phyloP scores from a whole-genome alignment of 2,329 filamentous ascomycete genomes.

The Colletotrichum tamarilloi region DNA sequence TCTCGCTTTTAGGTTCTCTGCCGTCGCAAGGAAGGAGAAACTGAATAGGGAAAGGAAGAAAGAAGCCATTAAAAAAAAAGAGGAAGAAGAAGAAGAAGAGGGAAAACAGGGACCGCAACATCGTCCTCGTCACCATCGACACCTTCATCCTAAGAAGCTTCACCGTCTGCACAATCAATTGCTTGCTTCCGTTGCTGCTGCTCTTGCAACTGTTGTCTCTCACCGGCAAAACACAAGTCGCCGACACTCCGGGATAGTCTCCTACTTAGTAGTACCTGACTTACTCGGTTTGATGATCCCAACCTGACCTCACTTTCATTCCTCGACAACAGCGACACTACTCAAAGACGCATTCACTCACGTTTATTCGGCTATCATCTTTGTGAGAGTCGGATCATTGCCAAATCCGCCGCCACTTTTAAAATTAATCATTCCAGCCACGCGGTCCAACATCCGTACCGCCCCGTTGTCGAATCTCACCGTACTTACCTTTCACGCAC shows the following conservation, averaged over 20 bases:
- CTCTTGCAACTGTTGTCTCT: background rate
- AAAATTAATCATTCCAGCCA: conserved; percentile 29
- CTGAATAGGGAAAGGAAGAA: background rate
- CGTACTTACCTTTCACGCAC: conserved; percentile 8
- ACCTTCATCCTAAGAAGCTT: too few species aligned
- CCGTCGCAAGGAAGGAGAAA: background rate
- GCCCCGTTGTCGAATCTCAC: background rate
- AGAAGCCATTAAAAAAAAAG: background rate
- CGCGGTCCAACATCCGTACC: background rate
- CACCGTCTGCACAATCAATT: background rate
- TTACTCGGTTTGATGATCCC: background rate
- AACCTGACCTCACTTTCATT: conserved; percentile 7
- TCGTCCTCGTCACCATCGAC: background rate
- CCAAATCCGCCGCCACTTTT: conserved; percentile 15
- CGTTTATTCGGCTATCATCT: background rate
- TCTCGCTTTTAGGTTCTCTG: background rate
- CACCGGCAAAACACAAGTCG: background rate
- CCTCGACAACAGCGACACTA: background rate
- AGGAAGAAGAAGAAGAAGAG: background rate
- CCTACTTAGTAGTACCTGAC: background rate
- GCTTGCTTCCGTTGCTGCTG: background rate
- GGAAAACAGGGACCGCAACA: background rate
- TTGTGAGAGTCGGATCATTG: conserved; percentile 8
- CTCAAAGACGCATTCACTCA: background rate
- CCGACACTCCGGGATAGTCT: background rate